Conservation (phyloP, 768 basidiomycete species). For the Leccinum rimulosum region DNA sequence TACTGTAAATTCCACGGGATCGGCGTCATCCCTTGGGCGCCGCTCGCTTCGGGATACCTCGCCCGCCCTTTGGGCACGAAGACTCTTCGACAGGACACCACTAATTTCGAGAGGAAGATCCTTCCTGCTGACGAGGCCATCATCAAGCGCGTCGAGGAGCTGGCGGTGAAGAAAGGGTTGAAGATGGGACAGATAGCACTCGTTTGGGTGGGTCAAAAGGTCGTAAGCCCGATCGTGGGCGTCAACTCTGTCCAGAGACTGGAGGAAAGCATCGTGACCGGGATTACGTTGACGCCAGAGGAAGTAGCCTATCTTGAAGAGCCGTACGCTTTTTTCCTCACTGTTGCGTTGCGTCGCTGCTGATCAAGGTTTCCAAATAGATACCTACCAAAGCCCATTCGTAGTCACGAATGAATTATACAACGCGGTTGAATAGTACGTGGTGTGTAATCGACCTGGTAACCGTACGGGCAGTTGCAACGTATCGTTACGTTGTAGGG, state of each 20-base stretch:
- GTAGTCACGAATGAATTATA: constrained; percentile 11
- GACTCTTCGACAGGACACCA: constrained; percentile 21
- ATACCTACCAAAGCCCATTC: constrained; percentile 21
- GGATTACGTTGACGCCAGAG: constrained; percentile 25
- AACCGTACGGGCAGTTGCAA: too few species aligned
- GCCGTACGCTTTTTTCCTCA: constrained; percentile 17
- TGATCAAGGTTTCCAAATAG: constrained; percentile 3
- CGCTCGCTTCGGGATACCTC: constrained; percentile 39
- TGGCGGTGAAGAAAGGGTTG: constrained; percentile 39
- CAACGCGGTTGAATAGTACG: too few species aligned
- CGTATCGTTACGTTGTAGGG: too few species aligned
- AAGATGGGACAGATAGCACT: constrained; percentile 47
- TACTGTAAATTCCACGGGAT: constrained; percentile 49
- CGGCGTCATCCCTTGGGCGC: constrained; percentile 50
- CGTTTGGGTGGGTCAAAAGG: constrained; percentile 41
- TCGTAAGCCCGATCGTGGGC: constrained; percentile 45
- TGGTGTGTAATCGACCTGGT: too few species aligned
- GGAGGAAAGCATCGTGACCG: constrained; percentile 28
- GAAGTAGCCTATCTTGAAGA: constrained; percentile 33
- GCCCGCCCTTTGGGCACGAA: constrained; percentile 35
- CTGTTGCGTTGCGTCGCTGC: neutral
- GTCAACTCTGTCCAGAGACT: constrained; percentile 33
- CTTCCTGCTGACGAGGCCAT: constrained; percentile 33
- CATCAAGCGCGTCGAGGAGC: constrained; percentile 39
- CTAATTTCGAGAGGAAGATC: constrained; percentile 19